Percentiles rank a stretch among this genome's conserved stretches.
phyloP scores from a whole-genome alignment of 352 stramenopile genomes.

The Globisporangium parvum region DNA sequence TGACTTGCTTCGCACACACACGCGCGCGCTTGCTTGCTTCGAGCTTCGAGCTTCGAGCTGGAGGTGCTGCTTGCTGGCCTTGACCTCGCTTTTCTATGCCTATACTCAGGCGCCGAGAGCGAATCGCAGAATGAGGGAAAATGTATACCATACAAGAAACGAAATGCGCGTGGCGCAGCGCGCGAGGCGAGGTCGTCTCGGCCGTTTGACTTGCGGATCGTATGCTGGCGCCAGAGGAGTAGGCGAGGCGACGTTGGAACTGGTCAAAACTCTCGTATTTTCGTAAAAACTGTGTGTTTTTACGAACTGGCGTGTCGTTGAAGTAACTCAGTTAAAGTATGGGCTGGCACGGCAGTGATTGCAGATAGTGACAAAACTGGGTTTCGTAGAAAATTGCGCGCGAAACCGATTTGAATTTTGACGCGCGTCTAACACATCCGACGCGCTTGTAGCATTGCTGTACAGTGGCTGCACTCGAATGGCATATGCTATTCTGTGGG shows the following conservation, averaged over 20 bases:
- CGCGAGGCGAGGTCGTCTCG: background rate
- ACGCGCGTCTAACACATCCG: no score
- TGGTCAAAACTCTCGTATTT: no score
- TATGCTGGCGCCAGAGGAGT: background rate
- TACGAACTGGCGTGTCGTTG: no score
- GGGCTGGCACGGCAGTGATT: no score
- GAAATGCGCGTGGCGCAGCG: background rate
- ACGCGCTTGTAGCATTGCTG: no score
- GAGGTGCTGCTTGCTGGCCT: constrained; percentile 5
- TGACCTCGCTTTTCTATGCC: constrained; percentile 77
- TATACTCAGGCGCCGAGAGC: constrained; percentile 66
- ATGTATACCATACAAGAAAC: constrained; percentile 82
- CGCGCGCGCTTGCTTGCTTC: constrained; percentile 12
- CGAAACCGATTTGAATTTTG: no score
- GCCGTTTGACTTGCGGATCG: background rate
- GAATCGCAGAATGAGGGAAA: constrained; percentile 74
- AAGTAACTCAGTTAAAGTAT: no score
- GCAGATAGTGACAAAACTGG: no score
- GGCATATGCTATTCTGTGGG: no score
- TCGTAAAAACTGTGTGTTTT: no score
- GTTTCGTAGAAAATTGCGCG: no score
- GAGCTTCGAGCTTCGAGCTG: background rate
- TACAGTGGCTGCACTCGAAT: no score
- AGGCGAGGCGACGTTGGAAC: constrained; percentile 2
- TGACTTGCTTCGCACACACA: background rate